phyloP scores from a whole-genome alignment of 1,284 basidiomycete species.

The Leccinum angustisporum region DNA sequence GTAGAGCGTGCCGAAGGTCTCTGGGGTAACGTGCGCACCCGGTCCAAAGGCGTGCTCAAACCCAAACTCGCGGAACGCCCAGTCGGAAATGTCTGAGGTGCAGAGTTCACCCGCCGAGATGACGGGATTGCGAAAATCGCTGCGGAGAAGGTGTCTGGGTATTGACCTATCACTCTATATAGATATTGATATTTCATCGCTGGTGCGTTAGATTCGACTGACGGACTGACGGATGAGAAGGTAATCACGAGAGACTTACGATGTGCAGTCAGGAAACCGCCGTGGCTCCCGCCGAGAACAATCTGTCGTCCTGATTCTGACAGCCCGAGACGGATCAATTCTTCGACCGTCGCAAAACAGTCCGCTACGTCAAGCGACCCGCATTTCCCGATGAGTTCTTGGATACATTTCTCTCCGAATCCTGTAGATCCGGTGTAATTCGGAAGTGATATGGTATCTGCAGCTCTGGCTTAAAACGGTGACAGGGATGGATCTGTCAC shows the following conservation, averaged over 20 bases:
- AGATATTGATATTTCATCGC: background rate
- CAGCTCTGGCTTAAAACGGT: background rate
- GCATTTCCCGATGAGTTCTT: slow-evolving; percentile 52
- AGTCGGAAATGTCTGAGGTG: slow-evolving; percentile 66
- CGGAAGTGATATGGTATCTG: slow-evolving; percentile 59
- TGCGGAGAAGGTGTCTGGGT: slow-evolving; percentile 60
- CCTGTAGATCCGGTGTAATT: slow-evolving; percentile 76
- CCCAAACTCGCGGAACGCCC: slow-evolving; percentile 65
- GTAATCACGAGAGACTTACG: slow-evolving; percentile 37
- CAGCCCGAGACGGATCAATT: slow-evolving; percentile 50
- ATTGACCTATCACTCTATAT: slow-evolving; percentile 56
- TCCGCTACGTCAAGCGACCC: slow-evolving; percentile 69
- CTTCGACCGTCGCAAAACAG: slow-evolving; percentile 52
- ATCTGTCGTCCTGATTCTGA: slow-evolving; percentile 52
- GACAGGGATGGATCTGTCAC: background rate
- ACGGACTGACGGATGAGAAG: background rate
- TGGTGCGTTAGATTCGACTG: slow-evolving; percentile 7
- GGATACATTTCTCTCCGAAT: slow-evolving; percentile 42
- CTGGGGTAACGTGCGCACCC: slow-evolving; percentile 44
- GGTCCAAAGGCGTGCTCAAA: slow-evolving; percentile 31
- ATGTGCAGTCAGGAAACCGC: slow-evolving; percentile 67
- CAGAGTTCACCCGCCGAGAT: slow-evolving; percentile 56
- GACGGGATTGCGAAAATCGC: slow-evolving; percentile 72
- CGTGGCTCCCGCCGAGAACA: slow-evolving; percentile 70
- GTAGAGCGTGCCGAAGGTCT: slow-evolving; percentile 46